Percentiles rank a stretch among this genome's conserved stretches.
phyloP scores from a whole-genome alignment of 192 early-diverging fungal species.

The Mortierella claussenii region DNA sequence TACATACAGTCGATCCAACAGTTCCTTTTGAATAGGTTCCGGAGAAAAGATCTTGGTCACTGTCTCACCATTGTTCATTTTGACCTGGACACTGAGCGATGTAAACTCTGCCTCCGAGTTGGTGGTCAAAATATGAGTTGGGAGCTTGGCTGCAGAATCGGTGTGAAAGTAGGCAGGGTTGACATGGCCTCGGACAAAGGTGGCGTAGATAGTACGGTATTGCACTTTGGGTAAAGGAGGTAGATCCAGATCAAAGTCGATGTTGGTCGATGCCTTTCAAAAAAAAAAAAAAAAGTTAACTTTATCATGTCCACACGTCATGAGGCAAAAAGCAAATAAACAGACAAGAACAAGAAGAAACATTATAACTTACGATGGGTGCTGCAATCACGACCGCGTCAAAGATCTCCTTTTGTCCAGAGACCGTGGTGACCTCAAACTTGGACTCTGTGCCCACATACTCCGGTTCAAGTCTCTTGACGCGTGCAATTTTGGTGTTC shows the following conservation, averaged over 20 bases:
- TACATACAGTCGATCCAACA: conserved; percentile 58
- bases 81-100: conserved; percentile 53
- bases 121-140: conserved; percentile 63
- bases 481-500: conserved; percentile 53
- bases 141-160: conserved; percentile 37
- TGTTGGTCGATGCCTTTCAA: conserved; percentile 39
- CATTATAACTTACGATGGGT: conserved; percentile 60
- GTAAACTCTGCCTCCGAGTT: conserved; percentile 55
- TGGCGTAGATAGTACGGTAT: conserved; percentile 67
- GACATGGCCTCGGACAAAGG: conserved; percentile 64
- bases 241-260: conserved; percentile 53
- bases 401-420: conserved; percentile 57
- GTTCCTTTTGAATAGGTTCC: conserved; percentile 45
- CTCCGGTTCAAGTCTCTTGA: conserved; percentile 30
- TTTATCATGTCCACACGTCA: no score
- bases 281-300: background rate
- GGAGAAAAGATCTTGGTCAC: conserved; percentile 71
- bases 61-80: conserved; percentile 54
- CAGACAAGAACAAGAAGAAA: no score
- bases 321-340: background rate
- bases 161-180: conserved; percentile 62
- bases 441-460: conserved; percentile 7
- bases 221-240: conserved; percentile 41
- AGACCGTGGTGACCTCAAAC: conserved; percentile 47
- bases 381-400: conserved; percentile 71